Evolutionary conservation across 2,329 filamentous ascomycete genomes (phyloP).

Genomic region (Aspergillus clavatus): DNA sequence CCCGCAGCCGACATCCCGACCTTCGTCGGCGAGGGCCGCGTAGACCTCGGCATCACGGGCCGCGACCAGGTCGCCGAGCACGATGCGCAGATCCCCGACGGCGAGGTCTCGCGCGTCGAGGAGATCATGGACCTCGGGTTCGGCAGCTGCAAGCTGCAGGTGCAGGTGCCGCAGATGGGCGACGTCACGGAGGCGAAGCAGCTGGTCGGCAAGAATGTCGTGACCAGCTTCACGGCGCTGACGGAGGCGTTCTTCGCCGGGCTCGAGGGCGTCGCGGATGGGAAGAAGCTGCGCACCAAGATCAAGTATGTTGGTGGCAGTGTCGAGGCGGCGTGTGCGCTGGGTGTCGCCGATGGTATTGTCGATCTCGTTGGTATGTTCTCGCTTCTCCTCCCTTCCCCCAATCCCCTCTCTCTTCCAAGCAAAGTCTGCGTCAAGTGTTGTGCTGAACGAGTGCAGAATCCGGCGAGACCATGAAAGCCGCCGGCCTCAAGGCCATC

Average conservation of each 20-base stretch:
- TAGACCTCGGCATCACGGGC: constrained; percentile 92
- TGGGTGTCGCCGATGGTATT: constrained; percentile 94
- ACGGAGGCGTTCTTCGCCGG: constrained; percentile 76
- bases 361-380: constrained; percentile 89
- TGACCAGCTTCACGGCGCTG: constrained; percentile 89
- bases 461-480: constrained; percentile 97
- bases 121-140: constrained; percentile 89
- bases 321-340: constrained; percentile 91
- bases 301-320: constrained; percentile 94
- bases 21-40: constrained; percentile 90
- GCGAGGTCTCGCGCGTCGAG: constrained; percentile 59
- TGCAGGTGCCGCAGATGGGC: constrained; percentile 92
- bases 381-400: neutral
- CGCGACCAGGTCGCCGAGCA: constrained; percentile 90
- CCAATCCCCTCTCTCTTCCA: neutral
- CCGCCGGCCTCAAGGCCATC: constrained; percentile 87
- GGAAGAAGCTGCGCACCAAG: constrained; percentile 61
- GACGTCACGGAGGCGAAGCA: constrained; percentile 64
- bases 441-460: constrained; percentile 49
- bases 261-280: constrained; percentile 54
- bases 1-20: constrained; percentile 96
- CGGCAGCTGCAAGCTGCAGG: constrained; percentile 85
- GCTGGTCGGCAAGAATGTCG: constrained; percentile 85
- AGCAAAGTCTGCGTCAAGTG: constrained; percentile 5
- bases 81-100: constrained; percentile 52